Evolutionary conservation across 1,139 yeast species (phyloP).

Genomic region (Nematodospora anomalae): DNA sequence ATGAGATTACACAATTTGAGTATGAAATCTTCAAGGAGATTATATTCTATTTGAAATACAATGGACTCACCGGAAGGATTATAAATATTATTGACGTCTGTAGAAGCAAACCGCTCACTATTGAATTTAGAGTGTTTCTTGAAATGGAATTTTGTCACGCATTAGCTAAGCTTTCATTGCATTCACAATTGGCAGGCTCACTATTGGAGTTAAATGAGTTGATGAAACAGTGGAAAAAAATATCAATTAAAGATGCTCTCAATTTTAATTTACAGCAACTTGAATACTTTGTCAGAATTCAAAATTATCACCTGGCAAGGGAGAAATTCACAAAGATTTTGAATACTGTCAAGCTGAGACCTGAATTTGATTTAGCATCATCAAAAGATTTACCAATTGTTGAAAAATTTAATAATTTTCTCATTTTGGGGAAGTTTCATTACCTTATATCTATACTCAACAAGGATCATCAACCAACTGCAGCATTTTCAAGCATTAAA

Average conservation of each 20-base stretch:
- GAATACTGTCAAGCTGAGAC: constrained; percentile 26
- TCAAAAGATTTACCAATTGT: constrained; percentile 19
- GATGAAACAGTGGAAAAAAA: constrained; percentile 16
- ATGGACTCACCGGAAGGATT: constrained; percentile 31
- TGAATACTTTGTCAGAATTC: constrained; percentile 20
- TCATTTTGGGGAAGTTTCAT: constrained; percentile 38
- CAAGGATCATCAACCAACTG: constrained; percentile 17
- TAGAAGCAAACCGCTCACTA: constrained; percentile 11
- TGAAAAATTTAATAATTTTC: constrained; percentile 33
- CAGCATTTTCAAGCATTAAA: constrained; percentile 32
- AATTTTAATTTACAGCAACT: constrained; percentile 35
- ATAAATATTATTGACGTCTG: constrained; percentile 20
- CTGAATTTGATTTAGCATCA: constrained; percentile 27
- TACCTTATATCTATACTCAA: constrained; percentile 26
- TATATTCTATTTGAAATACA: constrained; percentile 36
- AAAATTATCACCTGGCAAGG: constrained; percentile 19
- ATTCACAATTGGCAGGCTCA: constrained; percentile 16
- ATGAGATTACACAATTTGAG: constrained; percentile 21
- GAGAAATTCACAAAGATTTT: constrained; percentile 25
- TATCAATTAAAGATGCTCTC: constrained; percentile 18
- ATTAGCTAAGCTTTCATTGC: constrained; percentile 13
- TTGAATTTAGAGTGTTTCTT: constrained; percentile 14
- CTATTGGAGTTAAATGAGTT: constrained; percentile 17
- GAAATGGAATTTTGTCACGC: constrained; percentile 18
- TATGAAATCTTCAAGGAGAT: constrained; percentile 29